A percentile compares a stretch with the other conserved stretches of the same genome.
These are phyloP conservation scores for Mycotypha africana DNA, from an alignment of 371 early-diverging fungal species.

Conservation along the genomic window DNA sequence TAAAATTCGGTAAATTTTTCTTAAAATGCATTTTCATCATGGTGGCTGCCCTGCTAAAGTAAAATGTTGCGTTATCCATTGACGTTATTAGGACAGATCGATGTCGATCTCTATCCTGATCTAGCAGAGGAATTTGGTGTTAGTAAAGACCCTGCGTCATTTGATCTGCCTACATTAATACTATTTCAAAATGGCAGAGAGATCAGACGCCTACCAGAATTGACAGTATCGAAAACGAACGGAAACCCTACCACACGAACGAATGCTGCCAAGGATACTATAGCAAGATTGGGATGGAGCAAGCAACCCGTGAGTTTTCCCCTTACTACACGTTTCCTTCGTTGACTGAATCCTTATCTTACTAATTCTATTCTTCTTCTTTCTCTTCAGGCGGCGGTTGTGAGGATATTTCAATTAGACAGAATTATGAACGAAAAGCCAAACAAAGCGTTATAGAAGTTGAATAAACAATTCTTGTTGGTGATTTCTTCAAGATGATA, in stretches of 20 bases:
- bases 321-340: no score
- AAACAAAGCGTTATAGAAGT: no score
- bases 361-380: neutral
- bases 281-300: constrained; percentile 45
- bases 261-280: constrained; percentile 38
- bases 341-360: neutral
- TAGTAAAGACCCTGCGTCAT: constrained; percentile 43
- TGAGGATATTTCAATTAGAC: constrained; percentile 35
- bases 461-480: no score
- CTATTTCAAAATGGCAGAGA: constrained; percentile 41
- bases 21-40: neutral
- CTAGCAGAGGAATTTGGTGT: constrained; percentile 40
- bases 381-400: constrained; percentile 28
- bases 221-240: constrained; percentile 25
- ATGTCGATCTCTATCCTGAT: constrained; percentile 38
- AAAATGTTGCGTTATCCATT: neutral
- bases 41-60: no score
- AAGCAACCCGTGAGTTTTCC: constrained; percentile 34
- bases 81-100: constrained; percentile 29
- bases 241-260: constrained; percentile 10
- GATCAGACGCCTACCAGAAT: constrained; percentile 34
- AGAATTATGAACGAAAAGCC: constrained; percentile 24
- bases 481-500: no score
- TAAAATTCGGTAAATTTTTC: constrained; percentile 32
- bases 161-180: constrained; percentile 43